Percentiles rank a stretch among this genome's conserved stretches.
These are phyloP conservation scores for Hericium rajendrae DNA, from an alignment of 768 basidiomycete species.

Conservation along the genomic window DNA sequence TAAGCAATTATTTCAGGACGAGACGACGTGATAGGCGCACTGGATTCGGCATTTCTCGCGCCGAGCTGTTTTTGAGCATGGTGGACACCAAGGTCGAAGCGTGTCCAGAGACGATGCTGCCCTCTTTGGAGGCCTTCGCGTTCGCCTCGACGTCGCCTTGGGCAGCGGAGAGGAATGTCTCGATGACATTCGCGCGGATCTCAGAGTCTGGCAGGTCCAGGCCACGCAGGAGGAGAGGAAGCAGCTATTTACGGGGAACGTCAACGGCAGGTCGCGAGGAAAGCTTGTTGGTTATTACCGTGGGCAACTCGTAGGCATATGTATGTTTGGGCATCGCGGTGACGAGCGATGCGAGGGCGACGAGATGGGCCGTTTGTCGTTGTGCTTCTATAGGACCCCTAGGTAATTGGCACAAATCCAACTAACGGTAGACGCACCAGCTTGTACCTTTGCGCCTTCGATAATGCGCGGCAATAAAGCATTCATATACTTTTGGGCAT, in stretches of 20 bases:
- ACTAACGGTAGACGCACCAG: conserved; percentile 31
- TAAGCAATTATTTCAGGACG: neutral
- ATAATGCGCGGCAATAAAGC: conserved; percentile 67
- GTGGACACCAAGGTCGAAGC: conserved; percentile 58
- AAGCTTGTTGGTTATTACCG: conserved; percentile 27
- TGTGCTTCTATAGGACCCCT: conserved; percentile 42
- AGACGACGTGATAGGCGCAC: conserved; percentile 28
- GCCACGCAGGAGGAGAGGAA: conserved; percentile 81
- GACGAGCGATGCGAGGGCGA: conserved; percentile 76
- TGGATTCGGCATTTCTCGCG: conserved; percentile 40
- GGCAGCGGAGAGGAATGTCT: conserved; percentile 64
- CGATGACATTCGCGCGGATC: conserved; percentile 73
- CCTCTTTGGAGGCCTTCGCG: conserved; percentile 18
- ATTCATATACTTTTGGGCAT: conserved; percentile 69
- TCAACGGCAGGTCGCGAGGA: neutral
- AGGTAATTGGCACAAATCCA: too few species aligned
- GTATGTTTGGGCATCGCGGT: conserved; percentile 69
- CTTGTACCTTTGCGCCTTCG: conserved; percentile 45
- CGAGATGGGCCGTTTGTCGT: conserved; percentile 61
- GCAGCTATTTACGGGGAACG: conserved; percentile 42
- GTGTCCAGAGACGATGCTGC: conserved; percentile 47
- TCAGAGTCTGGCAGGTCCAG: conserved; percentile 67
- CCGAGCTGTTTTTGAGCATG: conserved; percentile 59
- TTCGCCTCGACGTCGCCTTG: conserved; percentile 41
- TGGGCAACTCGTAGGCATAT: conserved; percentile 59